Conservation (phyloP, 768 basidiomycete genomes). For the Lactarius akahatsu region DNA sequence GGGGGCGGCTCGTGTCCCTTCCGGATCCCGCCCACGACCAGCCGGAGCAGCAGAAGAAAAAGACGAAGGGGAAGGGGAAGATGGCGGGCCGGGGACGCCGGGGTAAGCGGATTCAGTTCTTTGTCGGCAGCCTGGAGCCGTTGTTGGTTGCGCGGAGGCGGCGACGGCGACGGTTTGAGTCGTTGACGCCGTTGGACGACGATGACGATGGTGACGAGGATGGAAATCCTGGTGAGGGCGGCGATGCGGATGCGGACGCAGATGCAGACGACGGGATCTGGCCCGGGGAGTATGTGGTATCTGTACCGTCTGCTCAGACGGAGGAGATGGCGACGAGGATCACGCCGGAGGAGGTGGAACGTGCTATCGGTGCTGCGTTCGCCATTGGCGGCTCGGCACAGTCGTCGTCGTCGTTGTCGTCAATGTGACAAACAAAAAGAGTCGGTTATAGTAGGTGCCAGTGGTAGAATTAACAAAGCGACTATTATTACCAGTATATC, state of each 20-base stretch:
- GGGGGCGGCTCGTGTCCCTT: slow-evolving; percentile 10
- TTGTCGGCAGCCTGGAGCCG: slow-evolving; percentile 6
- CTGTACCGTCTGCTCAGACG: background rate
- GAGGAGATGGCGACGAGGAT: slow-evolving; percentile 1
- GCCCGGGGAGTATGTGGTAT: slow-evolving; percentile 6
- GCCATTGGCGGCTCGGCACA: background rate
- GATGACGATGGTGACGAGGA: background rate
- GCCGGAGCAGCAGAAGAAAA: background rate
- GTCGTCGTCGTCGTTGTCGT: no score
- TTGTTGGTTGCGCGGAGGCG: background rate
- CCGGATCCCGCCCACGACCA: slow-evolving; percentile 5
- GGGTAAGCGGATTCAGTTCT: background rate
- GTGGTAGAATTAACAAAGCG: no score
- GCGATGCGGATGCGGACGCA: no score
- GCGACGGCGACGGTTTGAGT: background rate
- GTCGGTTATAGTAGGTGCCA: no score
- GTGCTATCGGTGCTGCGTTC: slow-evolving; percentile 20
- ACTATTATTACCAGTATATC: no score
- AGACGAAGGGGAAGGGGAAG: background rate
- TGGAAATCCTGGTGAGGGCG: background rate
- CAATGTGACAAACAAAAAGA: no score
- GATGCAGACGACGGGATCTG: slow-evolving; percentile 4
- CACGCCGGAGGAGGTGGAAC: no score
- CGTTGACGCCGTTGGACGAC: background rate
- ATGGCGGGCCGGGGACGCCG: background rate